Percentiles rank a stretch among this genome's conserved stretches.
These are phyloP conservation scores for Hippophae tibetana DNA, from an alignment of 306 rosid genomes.

Conservation along the genomic window DNA sequence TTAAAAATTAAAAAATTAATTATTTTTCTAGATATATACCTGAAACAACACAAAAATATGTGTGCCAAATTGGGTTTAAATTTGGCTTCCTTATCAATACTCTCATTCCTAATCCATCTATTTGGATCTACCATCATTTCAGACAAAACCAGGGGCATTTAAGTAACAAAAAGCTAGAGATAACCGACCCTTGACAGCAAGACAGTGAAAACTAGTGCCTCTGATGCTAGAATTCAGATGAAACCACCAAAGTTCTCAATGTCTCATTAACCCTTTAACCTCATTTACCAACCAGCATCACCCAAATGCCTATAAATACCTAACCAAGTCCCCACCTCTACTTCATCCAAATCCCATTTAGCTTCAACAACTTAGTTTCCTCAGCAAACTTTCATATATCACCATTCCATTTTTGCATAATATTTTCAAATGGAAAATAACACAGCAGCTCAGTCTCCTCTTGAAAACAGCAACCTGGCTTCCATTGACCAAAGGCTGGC, in stretches of 20 bases:
- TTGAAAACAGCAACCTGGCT: conserved; percentile 45
- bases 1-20: no score
- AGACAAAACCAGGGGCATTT: conserved; percentile 12
- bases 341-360: conserved; percentile 23
- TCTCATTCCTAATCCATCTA: neutral
- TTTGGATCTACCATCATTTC: neutral
- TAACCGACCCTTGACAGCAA: neutral
- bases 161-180: conserved; percentile 10
- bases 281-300: conserved; percentile 4
- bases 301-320: conserved; percentile 32
- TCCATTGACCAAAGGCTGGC: conserved; percentile 69
- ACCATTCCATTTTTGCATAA: neutral
- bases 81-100: no score
- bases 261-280: neutral
- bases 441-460: conserved; percentile 44
- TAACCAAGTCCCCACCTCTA: conserved; percentile 7
- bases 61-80: no score
- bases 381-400: neutral
- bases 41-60: no score
- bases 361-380: neutral
- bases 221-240: conserved; percentile 25
- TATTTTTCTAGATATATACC: no score
- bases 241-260: conserved; percentile 48
- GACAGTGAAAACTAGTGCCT: conserved; percentile 36
- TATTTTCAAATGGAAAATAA: conserved; percentile 39